phyloP scores from a whole-genome alignment of 805 yeast species.

The Pichia occidentalis region DNA sequence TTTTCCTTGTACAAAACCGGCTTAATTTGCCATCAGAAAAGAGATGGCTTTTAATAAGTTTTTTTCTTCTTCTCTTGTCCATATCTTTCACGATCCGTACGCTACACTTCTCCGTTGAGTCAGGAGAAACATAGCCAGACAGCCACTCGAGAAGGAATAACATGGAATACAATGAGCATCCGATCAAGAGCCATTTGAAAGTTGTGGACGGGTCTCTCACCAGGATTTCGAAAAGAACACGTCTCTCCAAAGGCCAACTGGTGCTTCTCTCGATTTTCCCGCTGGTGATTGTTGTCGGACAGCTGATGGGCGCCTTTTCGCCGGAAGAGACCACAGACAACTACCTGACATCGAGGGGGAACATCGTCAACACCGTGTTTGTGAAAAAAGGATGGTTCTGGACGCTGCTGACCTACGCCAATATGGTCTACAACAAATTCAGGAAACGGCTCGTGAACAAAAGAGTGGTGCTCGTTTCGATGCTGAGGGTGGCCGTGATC shows the following conservation, averaged over 20 bases:
- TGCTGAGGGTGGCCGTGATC: conserved; percentile 42
- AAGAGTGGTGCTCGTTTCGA: conserved; percentile 8
- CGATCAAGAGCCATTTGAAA: too few relatives aligned
- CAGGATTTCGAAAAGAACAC: background rate
- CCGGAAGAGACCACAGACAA: conserved; percentile 41
- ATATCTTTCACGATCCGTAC: too few relatives aligned
- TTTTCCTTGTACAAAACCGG: too few relatives aligned
- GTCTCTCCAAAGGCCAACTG: conserved; percentile 4
- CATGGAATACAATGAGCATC: too few relatives aligned
- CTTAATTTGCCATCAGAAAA: too few relatives aligned
- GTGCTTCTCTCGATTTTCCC: conserved; percentile 27
- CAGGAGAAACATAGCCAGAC: too few relatives aligned
- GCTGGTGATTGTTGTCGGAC: conserved; percentile 43
- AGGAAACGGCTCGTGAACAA: background rate
- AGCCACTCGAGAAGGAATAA: too few relatives aligned
- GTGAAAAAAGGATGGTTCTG: conserved; percentile 93
- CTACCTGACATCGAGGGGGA: conserved; percentile 55
- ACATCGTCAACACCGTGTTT: conserved; percentile 62
- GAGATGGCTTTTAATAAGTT: too few relatives aligned
- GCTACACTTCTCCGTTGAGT: too few relatives aligned
- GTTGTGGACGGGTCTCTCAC: background rate
- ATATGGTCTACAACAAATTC: conserved; percentile 14
- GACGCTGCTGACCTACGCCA: conserved; percentile 49
- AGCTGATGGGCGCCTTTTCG: conserved; percentile 39
- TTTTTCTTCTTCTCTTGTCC: too few relatives aligned